Evolutionary conservation across 306 rosid species (phyloP), one percentile per base, ranked within the genome.

Genomic region (Cucurbita maxima): DNA sequence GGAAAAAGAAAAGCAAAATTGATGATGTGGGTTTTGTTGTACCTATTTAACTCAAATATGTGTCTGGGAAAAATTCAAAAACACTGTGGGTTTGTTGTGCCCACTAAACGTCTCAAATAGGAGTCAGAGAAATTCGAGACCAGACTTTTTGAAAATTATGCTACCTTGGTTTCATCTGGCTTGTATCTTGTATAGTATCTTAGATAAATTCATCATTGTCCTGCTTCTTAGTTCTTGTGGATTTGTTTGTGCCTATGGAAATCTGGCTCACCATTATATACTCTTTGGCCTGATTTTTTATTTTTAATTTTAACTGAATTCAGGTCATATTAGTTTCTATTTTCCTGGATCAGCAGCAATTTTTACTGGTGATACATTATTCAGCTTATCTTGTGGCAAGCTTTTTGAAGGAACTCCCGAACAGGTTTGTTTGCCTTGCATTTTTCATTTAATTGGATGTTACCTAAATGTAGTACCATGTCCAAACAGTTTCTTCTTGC

Each of bases 361-460:
- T 55, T 92, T 92, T 73, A 85, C 95, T 1, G 96, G 97, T 25
- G 97, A 92, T 79, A 88, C 96, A 61, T 75, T 92, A 82, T 92
- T 92, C 83, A 92, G 96, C 86, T 85, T 92, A 84, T 92, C 97
- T 19, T 92, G 97, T 56, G 96, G 96, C 78, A 92, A 89, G 79
- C 88, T 92, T 78, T 89, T 92, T 78, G 97, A 92, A 85, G 97
- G 97, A 85, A 89, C 79, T 78, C 96, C 92, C 18, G 78, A 86
- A 80, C 87, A 92, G 91, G 97, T 92, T 74, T 74, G 41, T 78
- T 77, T 77, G 10, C 19, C 73, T 64, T 68, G 19, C 58, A 43
- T 52, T 71, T 64, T 22, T 72, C 54, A 73, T 70, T 60, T 47
- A 14, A 13, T 48, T 72, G 20, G 15, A 71, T 16, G 36, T 38